Evolutionary conservation across 2,329 filamentous ascomycete genomes (phyloP).

Genomic region (Colletotrichum shisoi): DNA sequence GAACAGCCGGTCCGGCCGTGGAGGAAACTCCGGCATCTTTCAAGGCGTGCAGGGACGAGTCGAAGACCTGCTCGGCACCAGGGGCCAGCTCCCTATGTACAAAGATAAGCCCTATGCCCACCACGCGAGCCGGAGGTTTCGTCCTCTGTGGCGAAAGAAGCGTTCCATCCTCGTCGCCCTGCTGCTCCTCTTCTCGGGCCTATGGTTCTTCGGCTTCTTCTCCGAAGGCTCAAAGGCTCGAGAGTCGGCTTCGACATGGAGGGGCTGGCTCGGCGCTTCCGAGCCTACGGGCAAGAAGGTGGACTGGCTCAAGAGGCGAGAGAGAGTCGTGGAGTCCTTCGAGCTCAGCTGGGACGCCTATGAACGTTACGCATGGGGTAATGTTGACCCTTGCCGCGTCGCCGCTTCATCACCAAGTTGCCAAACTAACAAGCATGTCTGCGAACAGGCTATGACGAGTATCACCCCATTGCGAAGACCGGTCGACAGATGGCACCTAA

Average conservation of each 20-base stretch:
- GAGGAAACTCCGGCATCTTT: slow-evolving; percentile 52
- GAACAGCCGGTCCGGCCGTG: slow-evolving; percentile 52
- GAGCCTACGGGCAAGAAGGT: slow-evolving; percentile 54
- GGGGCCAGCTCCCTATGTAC: slow-evolving; percentile 83
- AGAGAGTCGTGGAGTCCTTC: slow-evolving; percentile 88
- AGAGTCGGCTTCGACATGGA: slow-evolving; percentile 57
- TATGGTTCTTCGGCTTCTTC: slow-evolving; percentile 77
- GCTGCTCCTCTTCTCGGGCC: slow-evolving; percentile 61
- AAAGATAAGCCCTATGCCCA: slow-evolving; percentile 96
- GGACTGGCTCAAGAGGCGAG: slow-evolving; percentile 80
- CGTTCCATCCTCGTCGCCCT: slow-evolving; percentile 63
- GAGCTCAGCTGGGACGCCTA: slow-evolving; percentile 92
- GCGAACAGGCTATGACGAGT: slow-evolving; percentile 80
- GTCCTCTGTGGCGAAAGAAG: slow-evolving; percentile 70
- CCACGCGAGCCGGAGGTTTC: slow-evolving; percentile 65
- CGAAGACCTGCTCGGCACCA: slow-evolving; percentile 69
- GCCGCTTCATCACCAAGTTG: background rate
- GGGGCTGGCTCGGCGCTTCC: slow-evolving; percentile 62
- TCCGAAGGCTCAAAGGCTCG: slow-evolving; percentile 47
- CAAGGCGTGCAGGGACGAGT: slow-evolving; percentile 68
- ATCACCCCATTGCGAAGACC: slow-evolving; percentile 79
- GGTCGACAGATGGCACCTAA: slow-evolving; percentile 85
- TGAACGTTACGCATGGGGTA: slow-evolving; percentile 92
- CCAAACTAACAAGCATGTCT: slow-evolving; percentile 19
- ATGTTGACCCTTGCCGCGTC: slow-evolving; percentile 47